Evolutionary conservation across 192 early-diverging fungal genomes (phyloP), one percentile per base, ranked within the genome.

Genomic region (Coemansia guatemalensis): DNA sequence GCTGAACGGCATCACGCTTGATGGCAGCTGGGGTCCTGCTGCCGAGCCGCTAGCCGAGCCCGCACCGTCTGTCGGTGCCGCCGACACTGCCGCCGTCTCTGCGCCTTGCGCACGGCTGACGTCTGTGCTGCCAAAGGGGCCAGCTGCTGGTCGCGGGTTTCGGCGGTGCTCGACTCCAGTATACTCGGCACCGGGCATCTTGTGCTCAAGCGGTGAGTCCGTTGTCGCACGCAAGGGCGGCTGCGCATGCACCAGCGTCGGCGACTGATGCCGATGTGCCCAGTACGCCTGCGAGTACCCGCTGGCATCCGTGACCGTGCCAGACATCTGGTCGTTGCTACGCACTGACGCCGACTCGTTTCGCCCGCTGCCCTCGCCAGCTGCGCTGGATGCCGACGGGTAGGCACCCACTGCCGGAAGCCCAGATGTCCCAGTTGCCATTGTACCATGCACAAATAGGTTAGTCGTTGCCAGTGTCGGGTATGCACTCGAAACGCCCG

Each of bases 321-420:
- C 67, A 20, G 75, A 78, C 53, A 69, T 62, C 55, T 78, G 75
- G 51, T 73, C 71, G 56, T 73, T 78, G 60, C 71, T 78, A 57
- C 63, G 62, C 2, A 60, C 71, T 35, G 71, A 73, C 4, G 63
- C 59, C 7, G 64, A 67, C 58, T 78, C 75, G 26, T 62, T 53
- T n/a, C 75, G 58, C 20, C 24, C 49, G 44, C 50, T 55, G 55
- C 57, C 39, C 7, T 64, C 65, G 24, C 62, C 62, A 21, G 39
- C 33, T 14, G 35, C 59, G 33, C 48, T 20, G 14, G 59, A 27
- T 11, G 63, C 66, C 58, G 57, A 20, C n/a, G 59, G 64, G 48
- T 73, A 73, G 30, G 53, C 58, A 14, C 64, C 58, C 11, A 44
- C 33, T n/a, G 57, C 48, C 33, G 65, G 49, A 23, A 53, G 49